Conservation (phyloP, 306 rosid genomes). For the Cucumis hystrix region DNA sequence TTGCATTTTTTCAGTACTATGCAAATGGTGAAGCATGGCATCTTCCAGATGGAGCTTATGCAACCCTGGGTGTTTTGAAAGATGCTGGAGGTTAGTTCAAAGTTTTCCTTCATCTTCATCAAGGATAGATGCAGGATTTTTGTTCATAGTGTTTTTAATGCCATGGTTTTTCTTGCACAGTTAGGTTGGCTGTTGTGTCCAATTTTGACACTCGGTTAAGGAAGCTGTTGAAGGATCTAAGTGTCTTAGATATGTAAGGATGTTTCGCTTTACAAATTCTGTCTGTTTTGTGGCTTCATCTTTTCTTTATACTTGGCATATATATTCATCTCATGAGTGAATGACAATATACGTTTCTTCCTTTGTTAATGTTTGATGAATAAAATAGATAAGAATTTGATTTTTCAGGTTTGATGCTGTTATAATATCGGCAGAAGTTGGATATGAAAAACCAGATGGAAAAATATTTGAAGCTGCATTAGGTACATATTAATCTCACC, state of each 20-base stretch:
- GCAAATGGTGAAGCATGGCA: conserved; percentile 82
- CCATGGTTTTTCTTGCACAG: conserved; percentile 20
- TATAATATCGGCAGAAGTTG: conserved; percentile 81
- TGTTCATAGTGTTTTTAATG: background rate
- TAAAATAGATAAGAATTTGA: background rate
- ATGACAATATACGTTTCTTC: background rate
- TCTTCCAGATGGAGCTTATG: conserved; percentile 73
- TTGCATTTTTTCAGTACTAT: conserved; percentile 37
- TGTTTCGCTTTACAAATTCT: background rate
- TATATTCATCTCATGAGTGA: background rate
- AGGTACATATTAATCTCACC: conserved; percentile 27
- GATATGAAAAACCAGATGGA: conserved; percentile 86
- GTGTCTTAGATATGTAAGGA: conserved; percentile 62
- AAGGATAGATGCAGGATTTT: background rate
- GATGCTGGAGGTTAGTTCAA: conserved; percentile 68
- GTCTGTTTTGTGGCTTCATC: background rate
- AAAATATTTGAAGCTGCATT: conserved; percentile 76
- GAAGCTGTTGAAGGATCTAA: conserved; percentile 78
- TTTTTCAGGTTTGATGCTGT: conserved; percentile 67
- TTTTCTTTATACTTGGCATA: background rate
- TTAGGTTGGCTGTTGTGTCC: conserved; percentile 91
- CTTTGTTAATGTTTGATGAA: background rate
- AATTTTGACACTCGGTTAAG: conserved; percentile 82
- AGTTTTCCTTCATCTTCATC: conserved; percentile 1
- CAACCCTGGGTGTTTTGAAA: conserved; percentile 62